A percentile compares a stretch with the other conserved stretches of the same genome.
These are phyloP conservation scores for Hypoxylon intermedium DNA, from an alignment of 495 filamentous ascomycete genomes.

Conservation along the genomic window DNA sequence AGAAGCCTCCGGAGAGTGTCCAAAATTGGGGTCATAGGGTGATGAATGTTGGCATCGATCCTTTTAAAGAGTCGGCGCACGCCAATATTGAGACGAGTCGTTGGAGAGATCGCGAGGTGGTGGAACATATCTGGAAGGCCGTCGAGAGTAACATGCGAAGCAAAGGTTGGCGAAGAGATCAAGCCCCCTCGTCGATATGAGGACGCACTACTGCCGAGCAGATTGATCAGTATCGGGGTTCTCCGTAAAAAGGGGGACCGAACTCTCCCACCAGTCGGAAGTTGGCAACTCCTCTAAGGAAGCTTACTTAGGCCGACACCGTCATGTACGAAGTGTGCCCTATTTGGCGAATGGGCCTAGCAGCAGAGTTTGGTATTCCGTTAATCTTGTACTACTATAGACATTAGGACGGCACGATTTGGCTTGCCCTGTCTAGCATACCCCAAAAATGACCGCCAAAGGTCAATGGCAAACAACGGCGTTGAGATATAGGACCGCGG, in stretches of 20 bases:
- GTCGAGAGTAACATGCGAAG: slow-evolving; percentile 88
- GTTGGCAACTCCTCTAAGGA: too few species aligned
- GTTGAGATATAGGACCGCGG: too few species aligned
- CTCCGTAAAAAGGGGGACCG: slow-evolving; percentile 34
- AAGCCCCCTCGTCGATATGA: slow-evolving; percentile 59
- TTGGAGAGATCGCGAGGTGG: slow-evolving; percentile 91
- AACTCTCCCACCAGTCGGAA: too few species aligned
- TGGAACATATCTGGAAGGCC: slow-evolving; percentile 89
- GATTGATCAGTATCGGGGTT: neutral
- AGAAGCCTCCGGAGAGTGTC: slow-evolving; percentile 76
- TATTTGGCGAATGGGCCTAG: too few species aligned
- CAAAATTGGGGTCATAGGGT: slow-evolving; percentile 87
- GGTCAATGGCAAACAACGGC: too few species aligned
- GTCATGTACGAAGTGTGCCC: too few species aligned
- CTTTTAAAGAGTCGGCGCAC: slow-evolving; percentile 68
- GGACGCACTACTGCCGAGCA: neutral
- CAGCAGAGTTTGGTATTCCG: too few species aligned
- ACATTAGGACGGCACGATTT: too few species aligned
- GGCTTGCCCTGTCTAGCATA: too few species aligned
- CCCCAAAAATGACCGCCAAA: too few species aligned
- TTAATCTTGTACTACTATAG: too few species aligned
- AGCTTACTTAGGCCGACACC: too few species aligned
- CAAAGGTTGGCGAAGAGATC: slow-evolving; percentile 81
- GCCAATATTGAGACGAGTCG: slow-evolving; percentile 63
- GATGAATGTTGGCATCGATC: slow-evolving; percentile 74